Conservation (phyloP, 768 basidiomycete species). For the Mycena vulgaris region DNA sequence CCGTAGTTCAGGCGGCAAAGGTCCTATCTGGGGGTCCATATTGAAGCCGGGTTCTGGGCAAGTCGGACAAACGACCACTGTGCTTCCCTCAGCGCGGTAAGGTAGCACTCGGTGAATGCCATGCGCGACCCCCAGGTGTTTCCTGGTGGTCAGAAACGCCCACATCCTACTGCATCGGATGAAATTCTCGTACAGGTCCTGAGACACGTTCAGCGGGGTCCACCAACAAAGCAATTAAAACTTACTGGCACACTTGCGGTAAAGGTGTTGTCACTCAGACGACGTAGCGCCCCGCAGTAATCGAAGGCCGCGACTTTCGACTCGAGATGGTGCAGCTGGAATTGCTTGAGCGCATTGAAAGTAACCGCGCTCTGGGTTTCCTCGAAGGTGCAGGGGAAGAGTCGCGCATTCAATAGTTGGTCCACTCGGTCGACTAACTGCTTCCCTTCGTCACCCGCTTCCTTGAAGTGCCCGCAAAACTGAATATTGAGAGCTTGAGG, state of each 20-base stretch:
- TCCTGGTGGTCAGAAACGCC: background rate
- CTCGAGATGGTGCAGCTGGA: slow-evolving; percentile 18
- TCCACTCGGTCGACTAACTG: background rate
- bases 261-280: slow-evolving; percentile 20
- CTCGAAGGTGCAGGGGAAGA: slow-evolving; percentile 17
- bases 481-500: background rate
- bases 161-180: slow-evolving; percentile 4
- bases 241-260: background rate
- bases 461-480: background rate
- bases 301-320: slow-evolving; percentile 11
- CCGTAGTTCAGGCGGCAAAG: background rate
- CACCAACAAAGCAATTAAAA: background rate
- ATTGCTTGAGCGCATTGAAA: slow-evolving; percentile 9
- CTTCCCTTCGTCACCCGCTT: too few species aligned
- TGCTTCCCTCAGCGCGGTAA: background rate
- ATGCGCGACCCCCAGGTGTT: background rate
- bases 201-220: too few species aligned
- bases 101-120: background rate
- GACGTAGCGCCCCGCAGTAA: background rate
- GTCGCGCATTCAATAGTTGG: slow-evolving; percentile 5
- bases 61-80: slow-evolving; percentile 1
- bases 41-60: slow-evolving; percentile 31
- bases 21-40: background rate
- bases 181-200: slow-evolving; percentile 29
- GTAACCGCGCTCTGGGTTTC: slow-evolving; percentile 7